Evolutionary conservation across 306 rosid species (phyloP), one percentile per base, ranked within the genome.

Genomic region (Carpinus viminea): DNA sequence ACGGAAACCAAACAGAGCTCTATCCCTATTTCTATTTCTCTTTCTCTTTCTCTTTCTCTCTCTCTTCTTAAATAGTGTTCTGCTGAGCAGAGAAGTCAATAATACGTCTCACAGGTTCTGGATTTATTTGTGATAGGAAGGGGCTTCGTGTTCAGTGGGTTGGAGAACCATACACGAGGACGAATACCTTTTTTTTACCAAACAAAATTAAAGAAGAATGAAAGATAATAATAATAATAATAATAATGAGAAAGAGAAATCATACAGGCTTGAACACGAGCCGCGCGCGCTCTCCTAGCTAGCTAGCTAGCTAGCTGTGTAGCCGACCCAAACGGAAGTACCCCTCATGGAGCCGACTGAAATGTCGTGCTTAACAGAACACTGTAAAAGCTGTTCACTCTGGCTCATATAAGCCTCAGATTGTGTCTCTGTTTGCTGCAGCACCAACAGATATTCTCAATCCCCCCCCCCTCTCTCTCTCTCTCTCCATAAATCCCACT

Each of bases 361-460:
- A 76, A 78, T 91, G 92, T 92, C 92, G 85, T 89, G 92, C 93
- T 85, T 81, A 86, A 85, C 97, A 80, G 82, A 85, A 79, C 91
- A 78, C 86, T 83, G 90, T 21, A 78, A 91, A 93, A 87, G 92
- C 91, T 91, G 90, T 51, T 77, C 88, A 5, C 61, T 86, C 89
- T 88, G 90, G 34, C 81, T 89, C 92, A 84, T 80, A 85, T 89
- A 89, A 76, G 75, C 85, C 92, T 88, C 93, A 86, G 88, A 89
- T 83, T 4, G 64, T 81, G 82, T 85, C 81, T 77, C 78, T 74
- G 56, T 78, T 79, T 81, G 71, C 31, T 11, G 21, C 83, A 50
- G 47, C 78, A 60, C 46, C n/a, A 78, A 73, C 82, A 54, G 57
- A 79, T 65, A 79, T 73, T 73, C 84, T 31, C 34, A 31, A 31